Base-by-base conservation (phyloP, 306 rosid genomes). In the Pyrus pyrifolia region DNA sequence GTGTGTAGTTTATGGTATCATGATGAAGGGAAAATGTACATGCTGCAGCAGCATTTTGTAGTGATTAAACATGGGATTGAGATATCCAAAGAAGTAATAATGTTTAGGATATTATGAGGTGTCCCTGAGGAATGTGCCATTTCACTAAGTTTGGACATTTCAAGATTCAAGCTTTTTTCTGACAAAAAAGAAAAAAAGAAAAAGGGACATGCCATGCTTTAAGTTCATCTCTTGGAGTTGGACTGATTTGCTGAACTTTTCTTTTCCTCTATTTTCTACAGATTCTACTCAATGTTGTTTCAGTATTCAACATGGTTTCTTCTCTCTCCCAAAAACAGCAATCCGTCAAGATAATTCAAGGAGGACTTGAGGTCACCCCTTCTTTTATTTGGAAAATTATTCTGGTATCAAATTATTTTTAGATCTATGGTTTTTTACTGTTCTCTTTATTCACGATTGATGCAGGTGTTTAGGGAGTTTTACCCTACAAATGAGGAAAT, bases 211-310 rank as follows among this genome's bases (percentile, higher is more conserved):
- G 19, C 4, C 45, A 33, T 29, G 14, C 31, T 67, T 46, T 6
- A 23, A 71, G 18, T 61, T 31, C 30, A 8, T 38, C 61, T 18
- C 29, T 33, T 59, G 25, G 35, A 42, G 67, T 77, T 23, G 10
- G 25, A 18, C 8, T 49, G 51, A 70, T n/a, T 67, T 30, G 45
- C 69, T 74, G 64, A 74, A 63, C 70, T 45, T 31, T 35, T 75
- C 22, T 72, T 68, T 71, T 58, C 45, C 38, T 68, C 67, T 59
- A 33, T 35, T 15, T 69, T 77, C 71, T 44, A 63, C 91, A 94
- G 98, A 90, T 90, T 75, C 79, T 94, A 45, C 92, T 90, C 59
- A 90, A 94, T 82, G 84, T 88, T 75, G 93, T 89, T 82, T 83
- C 88, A 8, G 80, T 89, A 79, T 92, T 87, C 91, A 92, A 94